A percentile compares a stretch with the other conserved stretches of the same genome.
Conservation (phyloP, 164 flowering plant species). For the Dillenia turbinata region DNA sequence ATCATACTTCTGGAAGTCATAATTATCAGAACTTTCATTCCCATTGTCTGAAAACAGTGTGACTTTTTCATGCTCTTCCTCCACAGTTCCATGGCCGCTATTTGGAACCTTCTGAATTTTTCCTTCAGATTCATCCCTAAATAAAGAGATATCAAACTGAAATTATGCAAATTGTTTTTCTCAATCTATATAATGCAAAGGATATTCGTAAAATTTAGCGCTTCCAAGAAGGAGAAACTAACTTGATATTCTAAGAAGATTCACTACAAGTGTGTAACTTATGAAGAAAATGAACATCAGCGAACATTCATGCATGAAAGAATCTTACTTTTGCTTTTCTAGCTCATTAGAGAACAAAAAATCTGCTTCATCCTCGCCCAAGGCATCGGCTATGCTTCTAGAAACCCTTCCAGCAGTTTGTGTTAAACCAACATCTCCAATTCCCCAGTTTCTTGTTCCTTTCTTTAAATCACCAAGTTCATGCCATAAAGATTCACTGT, state of each 20-base stretch:
- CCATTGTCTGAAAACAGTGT: constrained; percentile 15
- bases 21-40: constrained; percentile 15
- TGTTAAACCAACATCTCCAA: constrained; percentile 31
- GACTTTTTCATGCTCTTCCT: constrained; percentile 14
- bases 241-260: no score
- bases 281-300: no score
- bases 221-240: no score
- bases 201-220: no score
- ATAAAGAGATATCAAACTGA: constrained; percentile 1
- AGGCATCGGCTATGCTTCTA: constrained; percentile 83
- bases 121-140: constrained; percentile 22
- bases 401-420: constrained; percentile 27
- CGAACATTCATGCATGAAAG: constrained; percentile 1
- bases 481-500: constrained; percentile 54
- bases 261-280: no score
- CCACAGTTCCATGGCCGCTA: not conserved
- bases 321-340: constrained; percentile 39
- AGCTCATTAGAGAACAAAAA: constrained; percentile 32
- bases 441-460: constrained; percentile 30
- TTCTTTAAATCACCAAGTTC: constrained; percentile 56
- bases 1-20: constrained; percentile 10
- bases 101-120: constrained; percentile 3
- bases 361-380: constrained; percentile 96
- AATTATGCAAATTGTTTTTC: no score
- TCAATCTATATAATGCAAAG: no score